Evolutionary conservation across 192 early-diverging fungal species (phyloP), one percentile per base, ranked within the genome.

Genomic region (Gigaspora rosea): DNA sequence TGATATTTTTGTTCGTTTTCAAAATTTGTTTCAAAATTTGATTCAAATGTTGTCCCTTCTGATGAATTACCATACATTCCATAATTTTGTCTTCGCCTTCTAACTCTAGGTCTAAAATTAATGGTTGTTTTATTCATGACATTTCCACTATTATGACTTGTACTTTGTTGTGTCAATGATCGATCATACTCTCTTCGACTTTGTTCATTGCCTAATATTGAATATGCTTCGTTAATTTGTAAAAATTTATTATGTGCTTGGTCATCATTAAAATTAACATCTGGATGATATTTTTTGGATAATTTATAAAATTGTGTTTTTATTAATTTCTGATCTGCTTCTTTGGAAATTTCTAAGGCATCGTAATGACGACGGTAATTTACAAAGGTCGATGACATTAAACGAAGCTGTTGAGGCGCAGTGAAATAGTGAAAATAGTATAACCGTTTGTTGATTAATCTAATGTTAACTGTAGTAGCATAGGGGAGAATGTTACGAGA

Each of bases 171-270:
- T 35, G 5, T 15, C n/a, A 76, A 54, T 46, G 75, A 76, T 4
- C 62, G 83, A 80, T 97, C 96, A 80, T 96, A 96, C 36, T 92
- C 88, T n/a, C 83, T 83, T 61, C 94, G 83, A 59, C 87, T 94
- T 3, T 81, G 77, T 6, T 92, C 93, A 82, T 93, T 87, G 12
- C 88, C 83, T 46, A 97, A 80, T 2, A 93, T 78, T 3, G 93
- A 91, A 84, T 97, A 96, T 0, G 96, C 95, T 74, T 96, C 94
- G 81, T 88, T 94, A 57, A 97, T 92, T 73, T 89, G 81, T 16
- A 96, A 76, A 76, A 97, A 97, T 69, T 85, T 80, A 10, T 80
- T 50, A 54, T 92, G 89, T 1, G 94, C 94, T 33, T 83, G 86
- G 63, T 92, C 84, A 48, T 92, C 85, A 2, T 81, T 86, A 12